Base-by-base conservation (phyloP, 768 basidiomycete species). In the Paxillus ammoniavirescens region DNA sequence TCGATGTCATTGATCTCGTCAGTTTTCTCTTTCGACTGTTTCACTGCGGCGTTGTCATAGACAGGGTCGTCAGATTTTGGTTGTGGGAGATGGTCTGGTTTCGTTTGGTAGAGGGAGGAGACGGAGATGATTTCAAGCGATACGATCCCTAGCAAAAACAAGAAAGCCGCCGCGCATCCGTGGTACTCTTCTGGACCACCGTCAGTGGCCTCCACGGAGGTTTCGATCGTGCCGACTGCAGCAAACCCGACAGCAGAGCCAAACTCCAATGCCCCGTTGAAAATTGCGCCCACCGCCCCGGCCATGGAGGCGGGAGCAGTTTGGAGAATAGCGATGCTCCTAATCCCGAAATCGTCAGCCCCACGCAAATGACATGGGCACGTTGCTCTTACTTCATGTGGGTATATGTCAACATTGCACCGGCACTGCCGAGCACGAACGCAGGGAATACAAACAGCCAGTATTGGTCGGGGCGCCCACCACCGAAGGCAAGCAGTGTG, bases 271-370 rank as follows among this genome's bases (percentile, higher is more conserved):
- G 78, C 77, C 21, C 75, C 73, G 51, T 80, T 80, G 71, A 81
- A 82, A 40, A 84, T 76, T n/a, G 82, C 82, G 17, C 79, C 79
- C 13, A 82, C 74, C 5, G 76, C 78, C 38, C 82, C 82, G 4
- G 80, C 73, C 61, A 79, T 75, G n/a, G 71, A 69, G 7, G 76
- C 53, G 5, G 81, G 81, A 5, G 73, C 75, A 35, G 73, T 73
- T 53, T 71, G 74, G 65, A 83, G 75, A 40, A 82, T 72, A 10
- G 79, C 78, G 43, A 83, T 77, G 59, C 78, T 82, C 47, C 3
- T 14, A 43, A 49, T 3, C 45, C 2, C 23, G 30, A 46, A 5
- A 43, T 37, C 36, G 26, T 58, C 14, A 50, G 36, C 9, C 49
- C 13, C 14, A 47, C 3, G 28, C 23, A 50, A 18, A 38, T 14